Base-by-base conservation (phyloP, 169 alveolate genomes). In the Plasmodium relictum region DNA sequence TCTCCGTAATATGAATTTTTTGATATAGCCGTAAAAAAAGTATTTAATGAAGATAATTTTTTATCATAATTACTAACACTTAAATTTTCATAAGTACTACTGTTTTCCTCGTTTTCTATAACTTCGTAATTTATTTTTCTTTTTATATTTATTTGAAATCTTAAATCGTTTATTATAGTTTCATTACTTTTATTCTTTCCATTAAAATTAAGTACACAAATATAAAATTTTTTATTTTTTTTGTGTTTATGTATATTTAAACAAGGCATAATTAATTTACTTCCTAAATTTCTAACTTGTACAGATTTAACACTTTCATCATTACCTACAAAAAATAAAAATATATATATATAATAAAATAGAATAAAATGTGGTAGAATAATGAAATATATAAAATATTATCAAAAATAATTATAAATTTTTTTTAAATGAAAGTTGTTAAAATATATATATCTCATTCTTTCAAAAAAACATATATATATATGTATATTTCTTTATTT, bases 91-190 rank as follows among this genome's bases (percentile, higher is more conserved):
- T 20, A 78, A 14, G 70, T 63, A 44, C 59, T 78, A 42, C 45
- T 78, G 0, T 44, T 26, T 9, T 24, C 58, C 18, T 78, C 71
- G 31, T 31, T 50, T 6, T 78, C 89, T 44, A 39, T 20, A 48
- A 41, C 42, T 14, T 78, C 74, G 14, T 50, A 31, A 31, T 78
- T 78, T 48, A 45, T 3, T 48, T 78, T 78, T 37, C 59, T 78
- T 58, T 50, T 78, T 41, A 65, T 41, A 26, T 78, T 63, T 65
- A 78, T 31, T 78, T 78, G 80, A 78, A 78, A 58, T 44, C 89
- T 45, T 16, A 65, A 20, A 44, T 78, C 80, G 39, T 78, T 78
- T 48, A 78, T 8, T 9, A 78, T 78, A 1, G 71, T 78, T 56
- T 78, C 89, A 20, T 66, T 78, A 18, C 16, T 70, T 42, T 78